These are phyloP conservation scores for Cercospora sp. DNA, from an alignment of 2,329 filamentous ascomycete species.

Conservation along the genomic window DNA sequence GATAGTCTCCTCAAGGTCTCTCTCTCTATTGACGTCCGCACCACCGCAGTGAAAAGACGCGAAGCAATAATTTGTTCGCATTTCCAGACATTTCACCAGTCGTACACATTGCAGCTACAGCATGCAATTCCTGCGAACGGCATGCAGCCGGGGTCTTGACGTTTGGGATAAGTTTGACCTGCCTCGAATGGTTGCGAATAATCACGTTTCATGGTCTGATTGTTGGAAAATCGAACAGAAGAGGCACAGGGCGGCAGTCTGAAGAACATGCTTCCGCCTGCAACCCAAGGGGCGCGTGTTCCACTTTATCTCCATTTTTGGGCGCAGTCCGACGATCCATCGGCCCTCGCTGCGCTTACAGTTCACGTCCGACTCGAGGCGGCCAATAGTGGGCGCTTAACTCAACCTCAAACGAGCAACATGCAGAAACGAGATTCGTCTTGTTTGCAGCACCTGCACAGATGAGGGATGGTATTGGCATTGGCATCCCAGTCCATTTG, in stretches of 20 bases:
- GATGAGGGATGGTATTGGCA: neutral
- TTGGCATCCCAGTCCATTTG: neutral
- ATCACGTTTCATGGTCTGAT: neutral
- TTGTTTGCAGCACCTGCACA: neutral
- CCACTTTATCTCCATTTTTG: neutral
- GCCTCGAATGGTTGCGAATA: neutral
- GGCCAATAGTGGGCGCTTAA: neutral
- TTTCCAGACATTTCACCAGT: neutral
- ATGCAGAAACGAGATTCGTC: slow-evolving; percentile 5
- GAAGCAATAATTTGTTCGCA: neutral
- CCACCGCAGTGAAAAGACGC: neutral
- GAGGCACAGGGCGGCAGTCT: neutral
- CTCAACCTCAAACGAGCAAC: slow-evolving; percentile 1
- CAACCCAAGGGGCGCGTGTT: neutral
- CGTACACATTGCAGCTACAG: neutral
- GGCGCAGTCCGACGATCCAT: neutral
- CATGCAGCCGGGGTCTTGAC: neutral
- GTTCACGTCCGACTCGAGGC: neutral
- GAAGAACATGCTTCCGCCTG: neutral
- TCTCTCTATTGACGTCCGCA: neutral
- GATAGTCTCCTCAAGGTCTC: neutral
- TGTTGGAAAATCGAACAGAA: neutral
- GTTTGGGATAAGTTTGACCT: neutral
- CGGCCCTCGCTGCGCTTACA: neutral
- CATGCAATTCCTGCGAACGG: neutral